Evolutionary conservation across 495 filamentous ascomycete species (phyloP).

Genomic region (Neurospora tetraspora): DNA sequence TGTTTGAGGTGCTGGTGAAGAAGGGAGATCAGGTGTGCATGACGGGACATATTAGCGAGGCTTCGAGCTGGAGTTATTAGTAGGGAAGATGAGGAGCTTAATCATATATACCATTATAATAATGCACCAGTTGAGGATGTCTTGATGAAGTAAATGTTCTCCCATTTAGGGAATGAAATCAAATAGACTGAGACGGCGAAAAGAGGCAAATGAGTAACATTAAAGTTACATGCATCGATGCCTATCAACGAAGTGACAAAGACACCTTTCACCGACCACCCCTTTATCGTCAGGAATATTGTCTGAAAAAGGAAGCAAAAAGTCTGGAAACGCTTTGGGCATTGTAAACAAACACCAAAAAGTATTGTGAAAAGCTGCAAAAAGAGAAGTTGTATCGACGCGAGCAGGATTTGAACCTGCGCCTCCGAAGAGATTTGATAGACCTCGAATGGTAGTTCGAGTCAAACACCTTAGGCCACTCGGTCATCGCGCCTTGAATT

Average conservation of each 20-base stretch:
- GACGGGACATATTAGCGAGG: not conserved
- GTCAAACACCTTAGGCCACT: not conserved
- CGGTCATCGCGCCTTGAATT: not conserved
- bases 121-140: too few relatives aligned
- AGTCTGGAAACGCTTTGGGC: not conserved
- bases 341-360: not conserved
- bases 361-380: not conserved
- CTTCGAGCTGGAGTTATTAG: not conserved
- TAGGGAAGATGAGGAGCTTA: not conserved
- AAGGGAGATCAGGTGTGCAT: not conserved
- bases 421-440: not conserved
- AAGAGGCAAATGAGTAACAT: too few relatives aligned
- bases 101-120: not conserved
- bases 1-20: not conserved
- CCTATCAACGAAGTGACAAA: too few relatives aligned
- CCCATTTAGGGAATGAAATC: too few relatives aligned
- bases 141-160: too few relatives aligned
- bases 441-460: not conserved
- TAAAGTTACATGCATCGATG: too few relatives aligned
- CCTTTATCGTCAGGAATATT: not conserved
- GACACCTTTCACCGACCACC: not conserved
- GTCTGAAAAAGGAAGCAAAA: not conserved
- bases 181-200: too few relatives aligned
- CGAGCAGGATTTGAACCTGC: not conserved
- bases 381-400: not conserved